Evolutionary conservation across 176 grass and related monocot genomes (phyloP).

Genomic region (Bonia amplexicaulis): DNA sequence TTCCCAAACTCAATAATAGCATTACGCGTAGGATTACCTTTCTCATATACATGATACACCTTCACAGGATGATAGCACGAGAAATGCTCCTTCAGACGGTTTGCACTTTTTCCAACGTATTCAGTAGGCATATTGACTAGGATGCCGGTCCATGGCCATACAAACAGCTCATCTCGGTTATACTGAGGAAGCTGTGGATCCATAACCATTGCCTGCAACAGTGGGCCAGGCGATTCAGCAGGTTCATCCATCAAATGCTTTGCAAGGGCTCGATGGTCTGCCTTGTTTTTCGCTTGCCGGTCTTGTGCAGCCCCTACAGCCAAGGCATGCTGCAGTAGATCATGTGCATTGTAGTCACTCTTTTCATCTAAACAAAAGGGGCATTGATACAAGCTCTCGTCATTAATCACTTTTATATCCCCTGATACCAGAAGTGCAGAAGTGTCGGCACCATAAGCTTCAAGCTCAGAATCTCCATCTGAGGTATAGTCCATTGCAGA

Average conservation of each 20-base stretch:
- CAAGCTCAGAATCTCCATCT: conserved; percentile 52
- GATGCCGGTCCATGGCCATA: conserved; percentile 64
- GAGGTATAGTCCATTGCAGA: conserved; percentile 47
- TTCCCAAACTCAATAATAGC: conserved; percentile 60
- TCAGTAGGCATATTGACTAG: conserved; percentile 53
- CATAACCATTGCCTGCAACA: not conserved
- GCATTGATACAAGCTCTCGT: conserved; percentile 39
- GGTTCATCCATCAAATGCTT: conserved; percentile 50
- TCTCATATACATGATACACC: conserved; percentile 45
- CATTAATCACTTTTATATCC: conserved; percentile 37
- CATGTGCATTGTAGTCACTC: conserved; percentile 33
- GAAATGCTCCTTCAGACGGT: conserved; percentile 56
- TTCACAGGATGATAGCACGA: conserved; percentile 46
- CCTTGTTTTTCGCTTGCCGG: conserved; percentile 47
- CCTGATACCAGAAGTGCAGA: conserved; percentile 48
- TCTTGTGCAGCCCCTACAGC: conserved; percentile 44
- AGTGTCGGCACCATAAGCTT: conserved; percentile 35
- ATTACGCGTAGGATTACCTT: conserved; percentile 36
- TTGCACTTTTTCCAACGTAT: conserved; percentile 53
- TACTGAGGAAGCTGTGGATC: conserved; percentile 21
- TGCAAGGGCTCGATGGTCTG: conserved; percentile 54
- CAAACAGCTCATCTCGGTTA: conserved; percentile 45
- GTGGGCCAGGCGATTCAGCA: not conserved
- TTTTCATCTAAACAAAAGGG: conserved; percentile 71
- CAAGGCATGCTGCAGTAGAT: conserved; percentile 71